Evolutionary conservation across 1,284 basidiomycete genomes (phyloP).

Genomic region (Ustilago nuda): DNA sequence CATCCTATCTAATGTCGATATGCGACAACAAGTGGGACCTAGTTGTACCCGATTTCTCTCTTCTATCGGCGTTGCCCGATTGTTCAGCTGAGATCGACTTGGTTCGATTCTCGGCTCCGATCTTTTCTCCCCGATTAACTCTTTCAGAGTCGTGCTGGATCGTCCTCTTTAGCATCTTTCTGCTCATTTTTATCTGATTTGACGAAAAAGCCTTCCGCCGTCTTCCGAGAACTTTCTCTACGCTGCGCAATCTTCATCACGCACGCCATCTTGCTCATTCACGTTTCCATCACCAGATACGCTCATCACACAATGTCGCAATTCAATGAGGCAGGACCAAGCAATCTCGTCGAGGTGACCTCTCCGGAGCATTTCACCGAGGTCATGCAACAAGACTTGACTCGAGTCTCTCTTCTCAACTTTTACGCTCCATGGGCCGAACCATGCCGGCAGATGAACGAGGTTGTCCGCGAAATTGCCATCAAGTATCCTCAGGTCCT

Average conservation of each 20-base stretch:
- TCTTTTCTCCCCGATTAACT: too few species aligned
- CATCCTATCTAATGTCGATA: too few species aligned
- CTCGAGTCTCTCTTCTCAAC: conserved; percentile 66
- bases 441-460: conserved; percentile 68
- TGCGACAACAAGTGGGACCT: too few species aligned
- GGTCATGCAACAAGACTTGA: conserved; percentile 63
- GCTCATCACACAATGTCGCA: conserved; percentile 16
- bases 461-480: conserved; percentile 73
- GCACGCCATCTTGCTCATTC: not conserved
- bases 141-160: too few species aligned
- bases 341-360: conserved; percentile 63
- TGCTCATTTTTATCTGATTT: conserved; percentile 24
- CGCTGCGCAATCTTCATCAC: not conserved
- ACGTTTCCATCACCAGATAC: not conserved
- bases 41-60: too few species aligned
- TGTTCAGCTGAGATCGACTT: too few species aligned
- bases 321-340: conserved; percentile 30
- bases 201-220: not conserved
- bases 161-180: too few species aligned
- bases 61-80: too few species aligned
- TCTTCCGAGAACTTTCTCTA: not conserved
- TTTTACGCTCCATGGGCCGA: conserved; percentile 69
- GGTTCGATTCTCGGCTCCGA: too few species aligned
- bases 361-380: conserved; percentile 65
- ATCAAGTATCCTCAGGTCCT: conserved; percentile 78